phyloP scores from a whole-genome alignment of 2,329 filamentous ascomycete genomes.

The Sphaerulina vaccinii region DNA sequence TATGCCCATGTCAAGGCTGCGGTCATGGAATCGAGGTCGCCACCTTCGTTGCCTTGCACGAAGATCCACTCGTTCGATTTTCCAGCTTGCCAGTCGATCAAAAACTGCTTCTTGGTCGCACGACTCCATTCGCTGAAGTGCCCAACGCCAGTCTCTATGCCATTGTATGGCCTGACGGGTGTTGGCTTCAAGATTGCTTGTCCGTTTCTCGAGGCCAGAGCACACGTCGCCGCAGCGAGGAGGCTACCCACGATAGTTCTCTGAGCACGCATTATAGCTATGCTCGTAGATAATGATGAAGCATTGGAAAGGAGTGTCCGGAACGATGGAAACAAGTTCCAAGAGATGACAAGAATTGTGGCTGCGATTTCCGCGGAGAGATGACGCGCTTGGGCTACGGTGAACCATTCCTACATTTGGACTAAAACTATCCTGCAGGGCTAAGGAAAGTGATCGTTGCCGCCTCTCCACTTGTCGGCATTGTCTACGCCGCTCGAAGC shows the following conservation, averaged over 20 bases:
- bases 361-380: too few species aligned
- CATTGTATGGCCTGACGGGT: slow-evolving; percentile 15
- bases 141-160: slow-evolving; percentile 46
- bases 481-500: too few species aligned
- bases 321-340: too few species aligned
- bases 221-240: slow-evolving; percentile 8
- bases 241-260: slow-evolving; percentile 3
- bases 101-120: slow-evolving; percentile 47
- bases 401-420: too few species aligned
- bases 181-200: slow-evolving; percentile 14
- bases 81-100: slow-evolving; percentile 50
- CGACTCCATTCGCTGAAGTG: slow-evolving; percentile 53
- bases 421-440: too few species aligned
- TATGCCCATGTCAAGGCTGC: slow-evolving; percentile 51
- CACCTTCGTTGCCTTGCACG: slow-evolving; percentile 49
- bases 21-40: slow-evolving; percentile 47
- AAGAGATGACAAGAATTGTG: too few species aligned
- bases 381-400: too few species aligned
- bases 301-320: too few species aligned
- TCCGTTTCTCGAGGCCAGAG: slow-evolving; percentile 11
- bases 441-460: too few species aligned
- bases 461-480: too few species aligned
- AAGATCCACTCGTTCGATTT: slow-evolving; percentile 46
- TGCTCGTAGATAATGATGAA: not conserved
- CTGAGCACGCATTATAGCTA: slow-evolving; percentile 1